Percentiles rank a stretch among this genome's conserved stretches.
phyloP scores from a whole-genome alignment of 2,329 filamentous ascomycete species.

The Sphaerostilbella broomeana region DNA sequence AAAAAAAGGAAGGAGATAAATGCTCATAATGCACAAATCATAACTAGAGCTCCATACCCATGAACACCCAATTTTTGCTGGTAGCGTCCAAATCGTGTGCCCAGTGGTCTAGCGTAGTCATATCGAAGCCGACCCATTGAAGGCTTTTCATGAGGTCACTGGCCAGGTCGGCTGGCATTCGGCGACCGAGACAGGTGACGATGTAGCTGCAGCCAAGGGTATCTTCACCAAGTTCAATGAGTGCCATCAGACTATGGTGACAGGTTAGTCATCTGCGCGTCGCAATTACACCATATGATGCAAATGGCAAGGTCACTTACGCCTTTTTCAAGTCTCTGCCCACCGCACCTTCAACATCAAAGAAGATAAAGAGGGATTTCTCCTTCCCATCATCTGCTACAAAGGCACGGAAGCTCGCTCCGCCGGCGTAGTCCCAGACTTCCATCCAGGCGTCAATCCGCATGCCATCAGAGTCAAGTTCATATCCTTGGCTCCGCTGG shows the following conservation, averaged over 20 bases:
- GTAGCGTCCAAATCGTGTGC: constrained; percentile 56
- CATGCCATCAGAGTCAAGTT: constrained; percentile 25
- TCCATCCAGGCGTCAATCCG: constrained; percentile 61
- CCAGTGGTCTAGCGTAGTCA: constrained; percentile 75
- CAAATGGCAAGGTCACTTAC: constrained; percentile 44
- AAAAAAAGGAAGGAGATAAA: constrained; percentile 16
- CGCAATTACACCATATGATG: too few relatives aligned
- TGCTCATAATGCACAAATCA: constrained; percentile 15
- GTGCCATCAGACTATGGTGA: constrained; percentile 64
- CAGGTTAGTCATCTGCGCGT: not conserved
- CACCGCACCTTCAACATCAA: constrained; percentile 62
- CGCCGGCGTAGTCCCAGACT: constrained; percentile 79
- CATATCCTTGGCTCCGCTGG: constrained; percentile 20
- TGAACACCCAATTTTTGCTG: constrained; percentile 76
- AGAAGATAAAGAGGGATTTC: constrained; percentile 81
- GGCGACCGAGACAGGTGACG: constrained; percentile 74
- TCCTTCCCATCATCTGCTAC: constrained; percentile 63
- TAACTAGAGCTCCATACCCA: constrained; percentile 79
- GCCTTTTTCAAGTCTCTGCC: constrained; percentile 78
- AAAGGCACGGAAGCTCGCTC: constrained; percentile 80
- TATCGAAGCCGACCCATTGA: constrained; percentile 88
- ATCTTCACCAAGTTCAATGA: constrained; percentile 79
- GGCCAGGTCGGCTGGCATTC: constrained; percentile 53
- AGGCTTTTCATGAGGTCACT: constrained; percentile 71
- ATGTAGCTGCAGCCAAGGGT: constrained; percentile 71